These are phyloP conservation scores for Phaeoacremonium minimum DNA, from an alignment of 2,329 filamentous ascomycete genomes.

Conservation along the genomic window DNA sequence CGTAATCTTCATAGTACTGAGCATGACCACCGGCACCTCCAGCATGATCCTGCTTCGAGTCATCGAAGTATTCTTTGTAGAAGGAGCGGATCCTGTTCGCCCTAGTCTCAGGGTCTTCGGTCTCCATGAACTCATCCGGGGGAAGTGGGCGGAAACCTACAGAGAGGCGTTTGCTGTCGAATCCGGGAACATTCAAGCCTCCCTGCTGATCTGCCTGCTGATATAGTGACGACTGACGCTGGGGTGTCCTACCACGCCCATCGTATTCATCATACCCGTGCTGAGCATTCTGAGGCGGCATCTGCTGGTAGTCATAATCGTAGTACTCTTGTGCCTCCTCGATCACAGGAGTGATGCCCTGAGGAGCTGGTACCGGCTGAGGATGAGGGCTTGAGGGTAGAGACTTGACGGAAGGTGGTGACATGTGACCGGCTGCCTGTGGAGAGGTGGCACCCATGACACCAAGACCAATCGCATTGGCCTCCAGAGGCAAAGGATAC, in stretches of 20 bases:
- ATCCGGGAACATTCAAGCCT: constrained; percentile 49
- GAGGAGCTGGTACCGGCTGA: constrained; percentile 9
- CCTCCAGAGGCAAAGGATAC: constrained; percentile 12
- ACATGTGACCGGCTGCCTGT: not conserved
- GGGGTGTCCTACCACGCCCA: constrained; percentile 29
- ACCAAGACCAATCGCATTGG: constrained; percentile 10
- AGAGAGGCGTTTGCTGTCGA: constrained; percentile 56
- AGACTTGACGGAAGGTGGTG: not conserved
- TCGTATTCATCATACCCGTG: constrained; percentile 19
- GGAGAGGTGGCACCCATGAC: not conserved
- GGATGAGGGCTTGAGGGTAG: not conserved
- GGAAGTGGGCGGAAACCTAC: constrained; percentile 80
- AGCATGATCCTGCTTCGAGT: constrained; percentile 46
- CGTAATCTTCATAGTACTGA: constrained; percentile 72
- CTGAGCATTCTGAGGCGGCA: constrained; percentile 7
- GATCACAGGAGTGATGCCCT: constrained; percentile 18
- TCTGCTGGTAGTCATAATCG: constrained; percentile 19
- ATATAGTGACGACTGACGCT: constrained; percentile 20
- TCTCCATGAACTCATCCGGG: constrained; percentile 71
- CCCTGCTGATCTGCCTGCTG: constrained; percentile 19
- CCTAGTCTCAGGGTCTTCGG: constrained; percentile 88
- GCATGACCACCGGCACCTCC: constrained; percentile 11
- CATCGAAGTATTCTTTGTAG: constrained; percentile 99
- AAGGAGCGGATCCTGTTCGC: constrained; percentile 97
- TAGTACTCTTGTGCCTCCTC: constrained; percentile 27